Evolutionary conservation across 139 green algal genomes (phyloP), one percentile per base, ranked within the genome.

Genomic region (Ulvella scutata): DNA sequence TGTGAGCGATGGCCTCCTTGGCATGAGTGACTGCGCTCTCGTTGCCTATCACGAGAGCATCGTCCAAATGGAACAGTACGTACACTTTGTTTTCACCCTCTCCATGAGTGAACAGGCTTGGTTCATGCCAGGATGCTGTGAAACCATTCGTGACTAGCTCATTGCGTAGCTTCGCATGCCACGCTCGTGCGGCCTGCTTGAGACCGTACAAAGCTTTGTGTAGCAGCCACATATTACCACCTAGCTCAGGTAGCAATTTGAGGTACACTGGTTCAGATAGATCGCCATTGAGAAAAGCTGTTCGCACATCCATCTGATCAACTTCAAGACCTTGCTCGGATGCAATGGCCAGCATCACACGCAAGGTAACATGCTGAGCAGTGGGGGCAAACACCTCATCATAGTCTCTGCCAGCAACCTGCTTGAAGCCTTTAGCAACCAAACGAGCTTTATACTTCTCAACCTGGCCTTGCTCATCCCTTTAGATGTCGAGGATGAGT

Each of bases 281-380:
- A 4, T 81, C 72, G 2, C 76, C 76, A 43, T 83, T 62, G 2
- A 83, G 61, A 33, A 83, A 83, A 3, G 79, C 79, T n/a, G 76
- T 87, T 38, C 84, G 83, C 10, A 87, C 79, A 62, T 89, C 82
- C 2, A 89, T 17, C 23, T 87, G 78, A 3, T 81, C 43, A 0
- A 88, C n/a, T 43, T 86, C 79, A 35, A 86, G 28, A 34, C 83
- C 77, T 4, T 81, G 0, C 2, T 43, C 73, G 10, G 80, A 76
- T 21, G 37, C 77, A 4, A 77, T 28, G 2, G 82, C 39, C n/a
- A 86, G 36, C 35, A 86, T 61, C 3, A 74, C 3, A 21, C 81
- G 61, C 26, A 88, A 43, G 0, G 82, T 82, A 10, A 35, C 38
- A 29, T 81, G 43, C 28, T 73, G 62, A 60, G 26, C 51, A 2